These are phyloP conservation scores for Cladosporium colombiae DNA, from an alignment of 2,329 filamentous ascomycete genomes.

Conservation along the genomic window DNA sequence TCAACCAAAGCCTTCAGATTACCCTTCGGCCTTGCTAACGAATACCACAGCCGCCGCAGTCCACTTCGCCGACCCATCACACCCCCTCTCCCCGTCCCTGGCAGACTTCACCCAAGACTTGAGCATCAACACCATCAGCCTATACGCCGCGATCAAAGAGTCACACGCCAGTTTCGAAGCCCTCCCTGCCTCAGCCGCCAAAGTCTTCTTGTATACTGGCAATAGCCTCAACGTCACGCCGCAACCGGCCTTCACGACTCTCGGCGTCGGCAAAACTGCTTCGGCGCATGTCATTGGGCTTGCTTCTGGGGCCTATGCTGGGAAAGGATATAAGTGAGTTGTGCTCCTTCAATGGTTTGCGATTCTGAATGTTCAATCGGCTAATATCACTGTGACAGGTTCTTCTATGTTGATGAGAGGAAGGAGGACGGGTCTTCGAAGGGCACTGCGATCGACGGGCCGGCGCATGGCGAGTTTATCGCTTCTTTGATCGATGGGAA, in stretches of 20 bases:
- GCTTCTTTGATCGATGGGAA: constrained; percentile 19
- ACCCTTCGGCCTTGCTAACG: too few species aligned
- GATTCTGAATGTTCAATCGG: background rate
- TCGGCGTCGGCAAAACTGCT: constrained; percentile 45
- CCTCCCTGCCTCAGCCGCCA: constrained; percentile 1
- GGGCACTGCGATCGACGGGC: constrained; percentile 21
- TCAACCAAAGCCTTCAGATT: too few species aligned
- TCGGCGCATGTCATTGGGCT: constrained; percentile 41
- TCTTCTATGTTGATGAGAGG: constrained; percentile 56
- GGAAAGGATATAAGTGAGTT: constrained; percentile 38
- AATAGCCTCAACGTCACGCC: constrained; percentile 40
- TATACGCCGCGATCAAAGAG: constrained; percentile 44
- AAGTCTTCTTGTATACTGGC: constrained; percentile 47
- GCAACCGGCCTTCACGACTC: constrained; percentile 34
- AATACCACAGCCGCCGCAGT: background rate
- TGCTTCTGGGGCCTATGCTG: constrained; percentile 39
- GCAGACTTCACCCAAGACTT: constrained; percentile 29
- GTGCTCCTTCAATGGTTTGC: constrained; percentile 4
- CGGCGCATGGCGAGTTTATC: constrained; percentile 26
- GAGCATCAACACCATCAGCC: constrained; percentile 42
- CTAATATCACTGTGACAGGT: constrained; percentile 39
- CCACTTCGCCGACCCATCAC: constrained; percentile 29
- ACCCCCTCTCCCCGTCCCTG: constrained; percentile 30
- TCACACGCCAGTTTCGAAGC: constrained; percentile 36
- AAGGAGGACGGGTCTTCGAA: constrained; percentile 41